phyloP scores from a whole-genome alignment of 139 green algal species.

The Ostreobium quekettii region DNA sequence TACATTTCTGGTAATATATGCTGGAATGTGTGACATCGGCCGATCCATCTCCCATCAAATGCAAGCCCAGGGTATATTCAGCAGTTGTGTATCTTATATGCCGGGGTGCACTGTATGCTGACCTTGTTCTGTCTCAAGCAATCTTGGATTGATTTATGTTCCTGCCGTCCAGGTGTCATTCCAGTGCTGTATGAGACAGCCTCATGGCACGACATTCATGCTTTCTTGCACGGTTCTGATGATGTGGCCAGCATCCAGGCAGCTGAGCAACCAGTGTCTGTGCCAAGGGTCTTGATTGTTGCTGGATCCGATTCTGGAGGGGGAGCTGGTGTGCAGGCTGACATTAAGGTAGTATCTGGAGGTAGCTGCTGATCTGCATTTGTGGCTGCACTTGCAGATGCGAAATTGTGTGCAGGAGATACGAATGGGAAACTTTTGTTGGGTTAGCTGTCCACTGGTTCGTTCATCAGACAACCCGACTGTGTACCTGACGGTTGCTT shows the following conservation, averaged over 20 bases:
- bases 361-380: background rate
- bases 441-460: background rate
- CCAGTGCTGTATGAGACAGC: conserved; percentile 27
- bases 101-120: too few relatives aligned
- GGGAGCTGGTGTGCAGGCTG: conserved; percentile 88
- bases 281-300: conserved; percentile 62
- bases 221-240: conserved; percentile 34
- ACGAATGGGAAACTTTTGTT: too few relatives aligned
- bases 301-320: conserved; percentile 89
- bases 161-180: background rate
- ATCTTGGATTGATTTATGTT: too few relatives aligned
- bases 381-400: too few relatives aligned
- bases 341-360: conserved; percentile 39
- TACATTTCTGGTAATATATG: too few relatives aligned
- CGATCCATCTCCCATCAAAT: too few relatives aligned
- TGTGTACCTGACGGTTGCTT: background rate
- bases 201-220: conserved; percentile 38
- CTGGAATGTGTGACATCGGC: too few relatives aligned
- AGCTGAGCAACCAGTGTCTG: background rate
- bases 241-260: conserved; percentile 13
- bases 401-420: too few relatives aligned
- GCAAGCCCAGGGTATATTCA: too few relatives aligned
- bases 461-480: background rate
- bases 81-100: too few relatives aligned
- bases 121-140: too few relatives aligned